Percentiles rank a stretch among this genome's conserved stretches.
Conservation (phyloP, 2,329 filamentous ascomycete genomes). For the Epichloe gansuensis region DNA sequence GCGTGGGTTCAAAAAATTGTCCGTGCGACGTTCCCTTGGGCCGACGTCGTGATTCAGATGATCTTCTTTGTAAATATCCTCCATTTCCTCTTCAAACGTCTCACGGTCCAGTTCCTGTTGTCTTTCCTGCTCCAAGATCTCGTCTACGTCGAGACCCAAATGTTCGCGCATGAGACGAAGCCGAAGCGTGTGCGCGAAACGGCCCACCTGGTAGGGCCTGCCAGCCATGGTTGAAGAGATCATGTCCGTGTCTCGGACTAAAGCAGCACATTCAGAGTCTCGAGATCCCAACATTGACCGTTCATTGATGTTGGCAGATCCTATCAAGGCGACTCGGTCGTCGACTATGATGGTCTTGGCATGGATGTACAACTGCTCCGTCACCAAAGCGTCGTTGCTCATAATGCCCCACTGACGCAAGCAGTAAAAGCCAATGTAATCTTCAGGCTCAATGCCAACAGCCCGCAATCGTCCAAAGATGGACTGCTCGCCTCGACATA, state of each 20-base stretch:
- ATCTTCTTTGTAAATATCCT: constrained; percentile 44
- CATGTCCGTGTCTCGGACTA: constrained; percentile 89
- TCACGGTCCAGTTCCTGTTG: constrained; percentile 51
- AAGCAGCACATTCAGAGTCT: constrained; percentile 82
- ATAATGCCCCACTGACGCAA: constrained; percentile 87
- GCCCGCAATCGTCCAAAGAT: constrained; percentile 79
- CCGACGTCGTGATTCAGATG: background rate
- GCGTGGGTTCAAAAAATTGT: constrained; percentile 10
- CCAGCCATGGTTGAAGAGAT: constrained; percentile 86
- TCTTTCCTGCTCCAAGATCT: constrained; percentile 68
- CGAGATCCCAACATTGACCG: constrained; percentile 84
- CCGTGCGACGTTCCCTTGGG: constrained; percentile 28
- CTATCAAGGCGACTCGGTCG: constrained; percentile 84
- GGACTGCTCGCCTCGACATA: constrained; percentile 81
- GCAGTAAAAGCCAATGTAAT: constrained; percentile 92
- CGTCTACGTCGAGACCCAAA: constrained; percentile 87
- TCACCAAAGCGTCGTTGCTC: constrained; percentile 71
- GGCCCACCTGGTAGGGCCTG: constrained; percentile 74
- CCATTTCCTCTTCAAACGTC: constrained; percentile 46
- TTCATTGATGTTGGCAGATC: constrained; percentile 97
- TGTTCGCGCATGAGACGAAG: constrained; percentile 95
- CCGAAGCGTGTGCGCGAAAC: constrained; percentile 84
- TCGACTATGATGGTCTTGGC: constrained; percentile 96
- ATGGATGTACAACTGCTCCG: constrained; percentile 95
- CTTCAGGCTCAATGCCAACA: constrained; percentile 76